Evolutionary conservation across 805 yeast genomes (phyloP).

Genomic region (Yarrowia hollandica): DNA sequence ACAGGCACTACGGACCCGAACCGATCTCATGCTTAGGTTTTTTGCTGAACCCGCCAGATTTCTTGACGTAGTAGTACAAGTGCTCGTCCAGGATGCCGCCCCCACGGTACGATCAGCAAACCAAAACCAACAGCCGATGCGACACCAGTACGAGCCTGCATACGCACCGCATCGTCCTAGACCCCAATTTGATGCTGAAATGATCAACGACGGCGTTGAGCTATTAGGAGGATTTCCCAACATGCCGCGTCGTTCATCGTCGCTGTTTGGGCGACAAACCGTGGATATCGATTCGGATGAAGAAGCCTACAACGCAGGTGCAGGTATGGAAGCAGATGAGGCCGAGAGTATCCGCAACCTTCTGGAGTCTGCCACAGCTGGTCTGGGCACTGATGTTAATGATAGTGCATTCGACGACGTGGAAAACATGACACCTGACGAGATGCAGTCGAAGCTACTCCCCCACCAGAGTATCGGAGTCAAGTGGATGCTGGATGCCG

Average conservation of each 20-base stretch:
- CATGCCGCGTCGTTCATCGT: background rate
- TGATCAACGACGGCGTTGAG: background rate
- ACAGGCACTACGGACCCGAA: background rate
- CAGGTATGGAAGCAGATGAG: conserved; percentile 17
- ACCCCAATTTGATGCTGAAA: background rate
- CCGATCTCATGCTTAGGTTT: background rate
- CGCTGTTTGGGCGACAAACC: background rate
- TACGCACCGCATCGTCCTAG: no score
- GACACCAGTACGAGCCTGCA: background rate
- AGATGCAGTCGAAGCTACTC: conserved; percentile 2
- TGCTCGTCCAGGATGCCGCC: background rate
- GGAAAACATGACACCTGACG: conserved; percentile 9
- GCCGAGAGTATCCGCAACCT: conserved; percentile 17
- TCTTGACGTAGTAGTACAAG: background rate
- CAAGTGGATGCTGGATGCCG: conserved; percentile 19
- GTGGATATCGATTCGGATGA: background rate
- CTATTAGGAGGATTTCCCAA: conserved; percentile 1
- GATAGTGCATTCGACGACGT: conserved; percentile 8
- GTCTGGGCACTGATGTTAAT: background rate
- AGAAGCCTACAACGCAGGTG: background rate
- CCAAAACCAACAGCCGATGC: conserved; percentile 4
- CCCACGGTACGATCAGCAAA: background rate
- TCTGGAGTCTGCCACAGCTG: conserved; percentile 14
- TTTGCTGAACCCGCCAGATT: background rate
- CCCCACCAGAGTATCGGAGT: conserved; percentile 23